phyloP scores from a whole-genome alignment of 225 moss, liverwort and hornwort genomes.

The Polytrichum formosum region DNA sequence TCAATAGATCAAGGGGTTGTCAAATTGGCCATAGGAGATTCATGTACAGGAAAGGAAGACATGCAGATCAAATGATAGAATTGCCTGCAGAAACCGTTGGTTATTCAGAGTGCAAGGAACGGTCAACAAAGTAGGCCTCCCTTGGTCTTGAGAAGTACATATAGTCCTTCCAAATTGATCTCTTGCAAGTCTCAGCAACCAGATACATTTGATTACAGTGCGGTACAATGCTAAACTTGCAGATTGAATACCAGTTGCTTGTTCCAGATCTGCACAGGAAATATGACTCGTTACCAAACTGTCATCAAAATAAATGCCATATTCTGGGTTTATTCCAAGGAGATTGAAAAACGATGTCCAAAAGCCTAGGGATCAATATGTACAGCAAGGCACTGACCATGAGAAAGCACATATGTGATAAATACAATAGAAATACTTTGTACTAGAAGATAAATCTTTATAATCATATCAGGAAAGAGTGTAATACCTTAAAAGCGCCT shows the following conservation, averaged over 20 bases:
- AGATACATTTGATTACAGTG: background rate
- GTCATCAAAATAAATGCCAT: background rate
- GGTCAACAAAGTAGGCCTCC: conserved; percentile 1
- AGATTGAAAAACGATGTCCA: background rate
- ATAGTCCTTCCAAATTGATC: background rate
- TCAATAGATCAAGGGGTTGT: no score
- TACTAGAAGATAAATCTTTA: no score
- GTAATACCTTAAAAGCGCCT: background rate
- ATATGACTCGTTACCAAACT: background rate
- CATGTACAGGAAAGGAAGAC: no score
- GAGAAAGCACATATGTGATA: background rate
- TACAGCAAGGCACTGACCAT: background rate
- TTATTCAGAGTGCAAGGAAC: no score
- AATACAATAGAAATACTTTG: no score
- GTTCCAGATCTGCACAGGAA: background rate
- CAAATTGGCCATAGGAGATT: no score
- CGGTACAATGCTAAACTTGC: background rate
- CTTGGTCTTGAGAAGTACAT: conserved; percentile 1
- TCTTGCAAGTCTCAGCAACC: conserved; percentile 5
- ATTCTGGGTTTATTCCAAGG: background rate
- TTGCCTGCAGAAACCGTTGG: no score
- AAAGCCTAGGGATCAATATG: background rate
- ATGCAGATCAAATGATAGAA: no score
- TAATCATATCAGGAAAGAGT: background rate
- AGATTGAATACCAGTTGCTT: background rate